Base-by-base conservation (phyloP, 768 basidiomycete species). In the Psilocybe subaeruginosa region DNA sequence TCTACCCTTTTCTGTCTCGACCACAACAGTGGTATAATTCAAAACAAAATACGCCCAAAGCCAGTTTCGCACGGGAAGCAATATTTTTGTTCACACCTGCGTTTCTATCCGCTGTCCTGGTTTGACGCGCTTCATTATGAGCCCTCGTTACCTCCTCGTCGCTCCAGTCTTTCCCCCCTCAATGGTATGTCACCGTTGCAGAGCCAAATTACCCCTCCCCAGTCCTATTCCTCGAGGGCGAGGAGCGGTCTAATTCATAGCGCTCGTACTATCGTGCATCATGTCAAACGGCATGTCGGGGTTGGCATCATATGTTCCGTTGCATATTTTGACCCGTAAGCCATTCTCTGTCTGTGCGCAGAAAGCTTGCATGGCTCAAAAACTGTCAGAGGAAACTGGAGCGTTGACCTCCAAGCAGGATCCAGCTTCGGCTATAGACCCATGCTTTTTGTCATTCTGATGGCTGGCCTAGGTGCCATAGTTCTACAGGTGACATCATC, bases 281-380 rank as follows among this genome's bases (percentile, higher is more conserved):
- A 92, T 70, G 71, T 81, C 43, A 80, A 76, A 49, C 85, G 79
- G 62, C 91, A 92, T 72, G 83, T 85, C 3, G 93, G 93, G 3
- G 86, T 92, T 55, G 94, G 93, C 14, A 79, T 93, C 43, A 85
- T 95, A 31, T 93, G 92, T 62, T 84, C 90, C 12, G 92, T 95
- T 7, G 93, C 93, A 0, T 95, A 95, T 74, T 91, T 92, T 70
- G 92, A 93, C 67, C 92, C 91, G 87, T 92, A 71, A 68, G 89
- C 79, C 27, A 8, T 51, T 58, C 12, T 23, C 17, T 35, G 52
- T 58, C 23, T 9, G 35, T 54, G 56, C 56, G 12, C 19, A 57
- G 16, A 56, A 43, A 4, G 45, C 35, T 41, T 59, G 51, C 56
- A 14, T 9, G 9, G 16, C 23, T 49, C 27, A 43, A n/a, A 14